These are phyloP conservation scores for Apiospora aurea DNA, from an alignment of 2,329 filamentous ascomycete species.

Conservation along the genomic window DNA sequence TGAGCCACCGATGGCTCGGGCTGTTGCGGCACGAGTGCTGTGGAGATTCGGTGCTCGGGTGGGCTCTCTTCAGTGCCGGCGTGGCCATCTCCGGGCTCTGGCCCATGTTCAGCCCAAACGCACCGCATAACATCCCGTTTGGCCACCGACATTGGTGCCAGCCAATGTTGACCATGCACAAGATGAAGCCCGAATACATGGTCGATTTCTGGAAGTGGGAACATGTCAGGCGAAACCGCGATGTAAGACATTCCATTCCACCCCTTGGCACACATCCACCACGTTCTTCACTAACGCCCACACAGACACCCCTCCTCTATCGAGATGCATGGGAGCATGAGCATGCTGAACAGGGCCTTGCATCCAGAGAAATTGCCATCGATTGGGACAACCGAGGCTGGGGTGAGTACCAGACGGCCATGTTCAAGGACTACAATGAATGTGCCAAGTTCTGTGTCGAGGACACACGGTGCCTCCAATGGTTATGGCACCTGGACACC, in stretches of 20 bases:
- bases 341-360: neutral
- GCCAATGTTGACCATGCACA: slow-evolving; percentile 57
- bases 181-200: slow-evolving; percentile 56
- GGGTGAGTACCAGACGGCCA: slow-evolving; percentile 21
- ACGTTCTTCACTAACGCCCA: neutral
- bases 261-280: neutral
- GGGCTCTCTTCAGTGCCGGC: slow-evolving; percentile 51
- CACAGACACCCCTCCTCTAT: slow-evolving; percentile 46
- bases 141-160: slow-evolving; percentile 57
- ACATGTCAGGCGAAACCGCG: slow-evolving; percentile 40
- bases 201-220: slow-evolving; percentile 56
- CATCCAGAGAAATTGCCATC: neutral
- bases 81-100: slow-evolving; percentile 55
- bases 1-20: slow-evolving; percentile 49
- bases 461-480: slow-evolving; percentile 34
- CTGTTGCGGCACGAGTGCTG: slow-evolving; percentile 56
- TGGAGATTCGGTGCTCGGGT: slow-evolving; percentile 59
- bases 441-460: slow-evolving; percentile 34
- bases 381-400: slow-evolving; percentile 28
- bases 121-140: slow-evolving; percentile 57
- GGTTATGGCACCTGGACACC: slow-evolving; percentile 31
- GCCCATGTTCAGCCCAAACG: slow-evolving; percentile 58
- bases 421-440: slow-evolving; percentile 28
- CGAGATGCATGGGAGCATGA: slow-evolving; percentile 44
- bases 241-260: slow-evolving; percentile 37